Base-by-base conservation (phyloP, 1,284 basidiomycete species). In the Apiotrichum siamense region DNA sequence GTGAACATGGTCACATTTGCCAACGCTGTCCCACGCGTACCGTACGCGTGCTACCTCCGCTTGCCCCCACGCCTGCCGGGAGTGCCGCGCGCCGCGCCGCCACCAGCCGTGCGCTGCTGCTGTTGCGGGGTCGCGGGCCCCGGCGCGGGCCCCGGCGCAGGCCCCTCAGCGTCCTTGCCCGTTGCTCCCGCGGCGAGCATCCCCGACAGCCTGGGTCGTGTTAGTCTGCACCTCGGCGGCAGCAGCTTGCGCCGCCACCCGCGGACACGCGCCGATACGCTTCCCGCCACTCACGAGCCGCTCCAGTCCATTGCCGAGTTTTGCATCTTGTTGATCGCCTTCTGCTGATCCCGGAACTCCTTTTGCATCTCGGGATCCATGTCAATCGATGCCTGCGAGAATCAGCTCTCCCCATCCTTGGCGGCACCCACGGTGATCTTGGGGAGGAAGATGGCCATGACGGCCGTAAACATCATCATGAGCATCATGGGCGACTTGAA, bases 401-500 rank as follows among this genome's bases (percentile, higher is more conserved):
- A 35, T 20, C 18, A 31, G 18, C 11, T 4, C 13, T 4, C 12
- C 12, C 26, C 43, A 52, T 47, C 33, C 25, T 25, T 6, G 23
- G 17, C 5, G 24, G 4, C 17, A 64, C 80, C 55, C 57, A 88
- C 88, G 77, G 85, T 85, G 55, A 91, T 68, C 67, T 86, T 88
- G 2, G 88, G 88, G 79, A 85, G 82, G n/a, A 77, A 81, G 20
- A 87, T 73, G 72, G 88, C 81, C 80, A 90, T 81, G 29, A 76
- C 74, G 26, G 79, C 87, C 38, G 78, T 83, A 59, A 80, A 77
- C 18, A 84, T 75, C 84, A 88, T 87, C 75, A 91, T 81, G 52
- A 92, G 75, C 75, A 88, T 85, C 88, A 92, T 90, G 3, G 88
- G 88, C 66, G 81, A 89, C 62, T 85, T 83, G 64, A 92, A 76